Percentiles rank a stretch among this genome's conserved stretches.
Evolutionary conservation across 2,329 filamentous ascomycete genomes (phyloP).

Genomic region (Microdochium trichocladiopsis): DNA sequence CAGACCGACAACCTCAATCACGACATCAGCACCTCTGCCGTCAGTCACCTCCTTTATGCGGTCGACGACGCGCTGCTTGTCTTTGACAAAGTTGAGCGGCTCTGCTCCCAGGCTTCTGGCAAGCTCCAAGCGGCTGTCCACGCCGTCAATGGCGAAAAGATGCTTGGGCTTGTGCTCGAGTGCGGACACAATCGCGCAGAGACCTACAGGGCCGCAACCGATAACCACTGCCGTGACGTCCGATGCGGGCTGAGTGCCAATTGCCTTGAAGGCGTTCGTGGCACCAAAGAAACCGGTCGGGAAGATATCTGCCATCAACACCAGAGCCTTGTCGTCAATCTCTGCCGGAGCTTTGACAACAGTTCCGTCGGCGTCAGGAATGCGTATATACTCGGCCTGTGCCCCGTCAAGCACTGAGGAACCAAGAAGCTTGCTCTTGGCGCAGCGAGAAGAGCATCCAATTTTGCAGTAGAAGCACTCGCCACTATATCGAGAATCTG

Average conservation of each 20-base stretch:
- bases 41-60: slow-evolving; percentile 69
- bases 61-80: slow-evolving; percentile 56
- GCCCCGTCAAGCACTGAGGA: slow-evolving; percentile 63
- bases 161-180: slow-evolving; percentile 69
- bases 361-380: slow-evolving; percentile 76
- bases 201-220: slow-evolving; percentile 78
- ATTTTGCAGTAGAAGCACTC: slow-evolving; percentile 81
- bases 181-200: slow-evolving; percentile 76
- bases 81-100: slow-evolving; percentile 69
- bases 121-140: slow-evolving; percentile 66
- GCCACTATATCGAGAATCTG: slow-evolving; percentile 32
- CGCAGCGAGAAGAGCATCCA: slow-evolving; percentile 71
- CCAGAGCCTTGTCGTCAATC: slow-evolving; percentile 66
- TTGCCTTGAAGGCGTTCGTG: slow-evolving; percentile 65
- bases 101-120: slow-evolving; percentile 72
- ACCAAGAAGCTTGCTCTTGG: slow-evolving; percentile 64
- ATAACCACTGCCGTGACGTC: slow-evolving; percentile 71
- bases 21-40: slow-evolving; percentile 77
- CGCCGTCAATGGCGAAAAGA: slow-evolving; percentile 72
- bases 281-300: slow-evolving; percentile 82
- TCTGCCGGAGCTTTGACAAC: slow-evolving; percentile 65
- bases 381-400: slow-evolving; percentile 76
- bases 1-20: slow-evolving; percentile 72
- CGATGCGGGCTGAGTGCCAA: slow-evolving; percentile 47
- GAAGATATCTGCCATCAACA: slow-evolving; percentile 92